Conservation (phyloP, 1,284 basidiomycete genomes). For the Puccinia hordei region DNA sequence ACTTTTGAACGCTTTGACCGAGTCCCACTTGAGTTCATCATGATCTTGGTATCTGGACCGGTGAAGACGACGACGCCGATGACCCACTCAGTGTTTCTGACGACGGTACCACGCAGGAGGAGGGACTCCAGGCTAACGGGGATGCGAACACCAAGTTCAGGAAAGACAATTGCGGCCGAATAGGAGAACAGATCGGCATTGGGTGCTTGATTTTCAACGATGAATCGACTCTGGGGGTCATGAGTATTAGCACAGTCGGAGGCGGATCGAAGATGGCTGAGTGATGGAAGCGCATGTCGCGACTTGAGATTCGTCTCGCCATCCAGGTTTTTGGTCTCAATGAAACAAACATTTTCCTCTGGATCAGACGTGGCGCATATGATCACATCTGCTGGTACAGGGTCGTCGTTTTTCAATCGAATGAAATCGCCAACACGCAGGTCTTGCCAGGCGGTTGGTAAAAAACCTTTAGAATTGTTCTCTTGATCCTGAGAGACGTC, state of each 20-base stretch:
- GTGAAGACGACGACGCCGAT: slow-evolving; percentile 89
- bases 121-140: slow-evolving; percentile 82
- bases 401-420: slow-evolving; percentile 82
- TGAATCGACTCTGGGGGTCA: slow-evolving; percentile 63
- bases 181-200: slow-evolving; percentile 93
- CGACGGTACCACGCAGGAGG: slow-evolving; percentile 84
- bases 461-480: slow-evolving; percentile 62
- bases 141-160: slow-evolving; percentile 57
- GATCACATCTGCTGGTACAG: slow-evolving; percentile 85
- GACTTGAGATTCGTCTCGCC: slow-evolving; percentile 99
- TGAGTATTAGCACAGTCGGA: slow-evolving; percentile 61
- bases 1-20: slow-evolving; percentile 91
- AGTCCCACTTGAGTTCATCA: slow-evolving; percentile 88
- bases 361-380: slow-evolving; percentile 91
- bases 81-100: slow-evolving; percentile 89
- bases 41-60: slow-evolving; percentile 87
- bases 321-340: slow-evolving; percentile 98
- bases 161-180: slow-evolving; percentile 73
- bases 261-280: slow-evolving; percentile 69
- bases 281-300: slow-evolving; percentile 74
- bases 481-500: slow-evolving; percentile 8
- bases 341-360: slow-evolving; percentile 92
- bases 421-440: slow-evolving; percentile 91
- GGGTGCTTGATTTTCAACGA: slow-evolving; percentile 80
- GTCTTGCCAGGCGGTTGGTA: slow-evolving; percentile 84